Base-by-base conservation (phyloP, 371 early-diverging fungal species). In the Blastocladiella emersonii region DNA sequence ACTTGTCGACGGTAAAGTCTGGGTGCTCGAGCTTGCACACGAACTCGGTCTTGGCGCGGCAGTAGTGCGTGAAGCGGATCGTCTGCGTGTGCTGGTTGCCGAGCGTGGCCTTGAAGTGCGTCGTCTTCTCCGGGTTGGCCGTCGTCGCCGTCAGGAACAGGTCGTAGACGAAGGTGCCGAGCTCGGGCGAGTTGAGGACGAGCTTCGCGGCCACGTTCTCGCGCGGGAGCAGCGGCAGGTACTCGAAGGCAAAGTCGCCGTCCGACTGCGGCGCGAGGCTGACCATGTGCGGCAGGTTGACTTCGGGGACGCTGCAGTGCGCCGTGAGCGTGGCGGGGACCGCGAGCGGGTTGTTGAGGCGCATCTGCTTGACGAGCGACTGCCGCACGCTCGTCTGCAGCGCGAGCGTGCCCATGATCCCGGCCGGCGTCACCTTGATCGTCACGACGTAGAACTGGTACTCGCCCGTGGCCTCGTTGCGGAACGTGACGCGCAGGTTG, bases 1-100 rank as follows among this genome's bases (percentile, higher is more conserved):
- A 67, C 60, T 80, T 81, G 51, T 81, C 81, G 25, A 72, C 70
- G n/a, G 66, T 34, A 65, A 81, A 81, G 53, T 81, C 81, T 4
- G 74, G 56, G 34, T 68, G 70, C 30, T 81, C 81, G 34, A 77
- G 61, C 57, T 70, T 69, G 64, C 77, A 77, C 4, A 56, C 48
- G 63, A 71, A 80, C 57, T 81, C 81, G 1, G 77, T 76, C 63
- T 77, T 78, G 4, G 66, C 51, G 61, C 76, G 76, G 5, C 75
- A 68, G 62, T 61, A 79, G 56, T 75, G 76, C 45, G 71, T 35
- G 61, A 81, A 80, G 21, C 80, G 67, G 63, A 81, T 74, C 15
- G 74, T 74, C 66, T 80, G 81, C 2, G 69, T 70, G 60, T 77
- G 77, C n/a, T 64, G 69, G 5, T 71, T 69, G 8, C 81, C 81